Evolutionary conservation across 345 rosid genomes (phyloP), one percentile per base, ranked within the genome.

Genomic region (Nasturtium officinale): DNA sequence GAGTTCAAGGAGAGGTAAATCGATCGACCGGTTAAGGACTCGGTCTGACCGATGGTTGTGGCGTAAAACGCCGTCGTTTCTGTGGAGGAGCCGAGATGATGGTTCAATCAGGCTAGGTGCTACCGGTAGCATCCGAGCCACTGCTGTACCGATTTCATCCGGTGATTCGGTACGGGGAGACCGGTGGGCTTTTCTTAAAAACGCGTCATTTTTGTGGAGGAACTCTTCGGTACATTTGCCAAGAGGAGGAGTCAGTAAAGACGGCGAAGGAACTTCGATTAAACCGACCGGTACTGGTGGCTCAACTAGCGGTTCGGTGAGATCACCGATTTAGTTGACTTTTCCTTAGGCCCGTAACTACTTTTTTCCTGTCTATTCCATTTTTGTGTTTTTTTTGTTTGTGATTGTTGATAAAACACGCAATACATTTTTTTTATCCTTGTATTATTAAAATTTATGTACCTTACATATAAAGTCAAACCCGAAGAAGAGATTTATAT

Each of bases 271-370:
- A 20, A 30, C 47, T 48, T 78, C 89, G 11, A 67, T 48, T 52
- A 74, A 71, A 50, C 48, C 61, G 16, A 47, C 15, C 23, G 80
- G 81, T 77, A 59, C 70, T 13, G 65, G 67, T 43, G 54, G 12
- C 2, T 55, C 75, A 10, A 43, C 52, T 20, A 66, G 29, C 17
- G 83, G 77, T 42, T 67, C 85, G n/a, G 17, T 57, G 61, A 79
- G 85, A 8, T 83, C 82, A 0, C 96, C 91, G 74, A 92, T 87
- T 42, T 90, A 81, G 62, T 69, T 58, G 48, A 33, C 33, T 28
- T 38, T 68, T 47, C 8, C 16, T 21, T 52, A 33, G 9, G 61
- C n/a, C 61, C 3, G 9, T 37, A 45, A 7, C 48, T 30, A 13
- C 38, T n/a, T 16, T 50, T 13, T 7, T 7, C 25, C 25, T 23